Evolutionary conservation across 139 green algal species (phyloP).

Genomic region (Cymbomonas tetramitiformis): DNA sequence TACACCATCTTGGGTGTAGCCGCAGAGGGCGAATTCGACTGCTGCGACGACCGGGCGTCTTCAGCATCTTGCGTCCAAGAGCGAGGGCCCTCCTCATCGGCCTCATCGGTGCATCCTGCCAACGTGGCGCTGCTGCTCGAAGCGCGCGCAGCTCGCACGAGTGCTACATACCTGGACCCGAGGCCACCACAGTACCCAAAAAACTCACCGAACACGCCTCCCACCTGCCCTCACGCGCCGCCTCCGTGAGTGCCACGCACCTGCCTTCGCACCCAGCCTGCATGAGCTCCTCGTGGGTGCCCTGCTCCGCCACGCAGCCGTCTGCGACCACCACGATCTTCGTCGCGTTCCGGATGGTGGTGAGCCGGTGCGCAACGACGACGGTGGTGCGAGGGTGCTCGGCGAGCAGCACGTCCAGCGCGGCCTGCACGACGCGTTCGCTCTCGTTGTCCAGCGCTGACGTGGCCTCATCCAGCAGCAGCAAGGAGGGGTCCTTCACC

Average conservation of each 20-base stretch:
- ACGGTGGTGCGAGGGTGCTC: constrained; percentile 51
- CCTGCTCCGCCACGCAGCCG: constrained; percentile 1
- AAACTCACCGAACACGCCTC: no score
- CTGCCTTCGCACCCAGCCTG: not conserved
- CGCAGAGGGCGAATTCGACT: no score
- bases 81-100: no score
- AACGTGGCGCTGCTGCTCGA: no score
- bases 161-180: no score
- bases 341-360: constrained; percentile 65
- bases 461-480: constrained; percentile 26
- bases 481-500: constrained; percentile 6
- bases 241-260: not conserved
- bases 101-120: no score
- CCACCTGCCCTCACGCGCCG: no score
- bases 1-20: no score
- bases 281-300: constrained; percentile 16
- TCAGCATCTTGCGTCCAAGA: no score
- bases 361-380: constrained; percentile 78
- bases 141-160: no score
- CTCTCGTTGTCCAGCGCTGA: constrained; percentile 18
- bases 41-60: no score
- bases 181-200: no score
- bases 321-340: constrained; percentile 47
- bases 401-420: constrained; percentile 51
- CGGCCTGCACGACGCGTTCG: constrained; percentile 17